Base-by-base conservation (phyloP, 2,329 filamentous ascomycete genomes). In the Lachnellula cervina region DNA sequence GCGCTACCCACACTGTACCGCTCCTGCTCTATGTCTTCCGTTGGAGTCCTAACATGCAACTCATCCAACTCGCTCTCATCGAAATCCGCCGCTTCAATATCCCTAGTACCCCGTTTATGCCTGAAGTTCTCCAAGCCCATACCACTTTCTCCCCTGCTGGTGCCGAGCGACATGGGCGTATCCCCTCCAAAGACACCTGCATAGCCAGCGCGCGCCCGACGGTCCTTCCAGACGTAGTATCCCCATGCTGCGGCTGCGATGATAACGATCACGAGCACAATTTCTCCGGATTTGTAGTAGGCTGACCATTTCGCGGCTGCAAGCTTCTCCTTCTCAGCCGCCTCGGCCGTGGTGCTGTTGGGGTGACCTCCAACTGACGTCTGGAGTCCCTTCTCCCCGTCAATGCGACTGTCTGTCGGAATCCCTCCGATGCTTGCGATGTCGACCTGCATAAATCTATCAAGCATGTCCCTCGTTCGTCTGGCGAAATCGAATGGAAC, bases 391-490 rank as follows among this genome's bases (percentile, higher is more conserved):
- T 88, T 88, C 67, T 88, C 84, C 28, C 87, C 87, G 62, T 88
- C 86, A 49, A 89, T 86, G 16, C 79, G 78, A 54, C 81, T 86
- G 65, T 89, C 85, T 2, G 83, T 77, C 0, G 87, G 86, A 44
- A 72, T 73, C 37, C 86, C 92, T 56, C 93, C 93, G 62, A 97
- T 95, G 67, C 82, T 87, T 64, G 83, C 88, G 62, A 97, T 95
- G 69, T 97, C 91, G 42, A 99, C 90, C 49, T 84, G 83, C 81
- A 97, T 90, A 74, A 99, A 96, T 42, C 94, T 88, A 72, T 99
- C 93, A 16, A 99, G 84, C 94, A 99, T 99, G 71, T 97, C 94
- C 59, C 93, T 84, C 19, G 86, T 88, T 58, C 91, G 87, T 48
- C 90, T 85, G 1, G 93, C 87, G 65, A 88, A 89, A 72, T 99